These are phyloP conservation scores for Piromyces sp. DNA, from an alignment of 192 early-diverging fungal genomes.

Conservation along the genomic window DNA sequence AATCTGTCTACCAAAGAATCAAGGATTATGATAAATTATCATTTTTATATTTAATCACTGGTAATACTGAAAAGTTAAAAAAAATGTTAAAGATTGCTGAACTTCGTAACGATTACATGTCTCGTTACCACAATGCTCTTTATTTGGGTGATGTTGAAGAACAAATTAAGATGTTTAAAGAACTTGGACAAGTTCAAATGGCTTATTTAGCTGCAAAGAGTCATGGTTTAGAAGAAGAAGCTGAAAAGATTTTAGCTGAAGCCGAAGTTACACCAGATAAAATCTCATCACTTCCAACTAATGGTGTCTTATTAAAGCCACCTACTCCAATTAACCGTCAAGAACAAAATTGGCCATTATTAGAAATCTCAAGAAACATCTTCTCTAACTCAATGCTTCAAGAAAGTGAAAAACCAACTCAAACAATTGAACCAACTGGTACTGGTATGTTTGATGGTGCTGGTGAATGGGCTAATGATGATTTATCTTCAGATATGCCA, in stretches of 20 bases:
- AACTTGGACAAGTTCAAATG: slow-evolving; percentile 79
- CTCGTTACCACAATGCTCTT: slow-evolving; percentile 81
- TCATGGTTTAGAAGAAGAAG: slow-evolving; percentile 72
- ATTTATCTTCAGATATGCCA: slow-evolving; percentile 15
- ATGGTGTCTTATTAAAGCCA: slow-evolving; percentile 39
- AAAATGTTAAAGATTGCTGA: slow-evolving; percentile 93
- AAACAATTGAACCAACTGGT: slow-evolving; percentile 1
- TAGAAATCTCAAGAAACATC: slow-evolving; percentile 64
- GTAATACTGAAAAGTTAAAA: slow-evolving; percentile 74
- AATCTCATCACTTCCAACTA: slow-evolving; percentile 15
- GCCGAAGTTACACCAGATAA: slow-evolving; percentile 52
- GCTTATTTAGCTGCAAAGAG: slow-evolving; percentile 86
- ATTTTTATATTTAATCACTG: slow-evolving; percentile 86
- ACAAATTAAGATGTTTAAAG: slow-evolving; percentile 62
- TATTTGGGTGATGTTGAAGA: slow-evolving; percentile 86
- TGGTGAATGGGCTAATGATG: slow-evolving; percentile 32
- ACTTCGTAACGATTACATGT: slow-evolving; percentile 64
- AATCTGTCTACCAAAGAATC: slow-evolving; percentile 75
- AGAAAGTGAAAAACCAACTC: slow-evolving; percentile 3
- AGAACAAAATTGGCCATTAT: slow-evolving; percentile 84
- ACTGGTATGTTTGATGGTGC: slow-evolving; percentile 4
- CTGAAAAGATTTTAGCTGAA: slow-evolving; percentile 56
- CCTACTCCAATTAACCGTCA: slow-evolving; percentile 54
- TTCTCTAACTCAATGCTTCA: slow-evolving; percentile 46
- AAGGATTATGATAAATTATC: slow-evolving; percentile 87